Percentiles rank a stretch among this genome's conserved stretches.
Conservation (phyloP, 2,329 filamentous ascomycete species). For the Diaporthe sp. region DNA sequence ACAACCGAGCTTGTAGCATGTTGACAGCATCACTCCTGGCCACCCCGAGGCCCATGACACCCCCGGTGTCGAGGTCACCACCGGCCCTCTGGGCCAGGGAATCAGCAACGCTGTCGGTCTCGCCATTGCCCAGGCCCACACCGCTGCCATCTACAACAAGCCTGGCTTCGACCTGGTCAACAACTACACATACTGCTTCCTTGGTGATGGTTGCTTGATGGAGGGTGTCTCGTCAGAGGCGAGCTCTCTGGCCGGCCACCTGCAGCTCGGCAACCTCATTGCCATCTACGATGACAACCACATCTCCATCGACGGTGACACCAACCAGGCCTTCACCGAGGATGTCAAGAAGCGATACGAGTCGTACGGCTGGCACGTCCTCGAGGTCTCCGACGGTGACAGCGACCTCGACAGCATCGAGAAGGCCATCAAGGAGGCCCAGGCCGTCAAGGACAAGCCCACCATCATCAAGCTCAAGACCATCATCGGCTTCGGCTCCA, state of each 20-base stretch:
- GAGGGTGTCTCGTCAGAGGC: slow-evolving; percentile 97
- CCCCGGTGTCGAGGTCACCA: slow-evolving; percentile 97
- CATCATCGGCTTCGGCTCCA: slow-evolving; percentile 96
- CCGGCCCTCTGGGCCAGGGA: slow-evolving; percentile 96
- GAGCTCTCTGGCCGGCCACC: slow-evolving; percentile 90
- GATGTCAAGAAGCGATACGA: slow-evolving; percentile 96
- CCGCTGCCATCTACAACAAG: slow-evolving; percentile 94
- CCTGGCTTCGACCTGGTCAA: slow-evolving; percentile 89
- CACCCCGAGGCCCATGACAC: slow-evolving; percentile 98
- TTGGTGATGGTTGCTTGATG: slow-evolving; percentile 98
- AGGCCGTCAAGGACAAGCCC: slow-evolving; percentile 95
- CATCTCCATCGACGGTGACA: slow-evolving; percentile 95
- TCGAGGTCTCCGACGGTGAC: slow-evolving; percentile 89
- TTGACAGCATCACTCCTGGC: slow-evolving; percentile 86
- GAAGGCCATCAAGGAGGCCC: slow-evolving; percentile 85
- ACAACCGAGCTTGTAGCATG: slow-evolving; percentile 49
- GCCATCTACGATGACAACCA: slow-evolving; percentile 99
- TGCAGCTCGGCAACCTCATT: slow-evolving; percentile 98
- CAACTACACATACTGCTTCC: slow-evolving; percentile 98
- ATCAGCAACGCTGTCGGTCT: slow-evolving; percentile 98
- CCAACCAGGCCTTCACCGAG: slow-evolving; percentile 96
- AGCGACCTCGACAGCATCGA: slow-evolving; percentile 89
- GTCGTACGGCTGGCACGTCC: slow-evolving; percentile 95
- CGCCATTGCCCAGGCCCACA: slow-evolving; percentile 95
- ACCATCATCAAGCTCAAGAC: slow-evolving; percentile 96